A percentile compares a stretch with the other conserved stretches of the same genome.
Evolutionary conservation across 1,284 basidiomycete genomes (phyloP).

Genomic region (Tausonia pullulans): DNA sequence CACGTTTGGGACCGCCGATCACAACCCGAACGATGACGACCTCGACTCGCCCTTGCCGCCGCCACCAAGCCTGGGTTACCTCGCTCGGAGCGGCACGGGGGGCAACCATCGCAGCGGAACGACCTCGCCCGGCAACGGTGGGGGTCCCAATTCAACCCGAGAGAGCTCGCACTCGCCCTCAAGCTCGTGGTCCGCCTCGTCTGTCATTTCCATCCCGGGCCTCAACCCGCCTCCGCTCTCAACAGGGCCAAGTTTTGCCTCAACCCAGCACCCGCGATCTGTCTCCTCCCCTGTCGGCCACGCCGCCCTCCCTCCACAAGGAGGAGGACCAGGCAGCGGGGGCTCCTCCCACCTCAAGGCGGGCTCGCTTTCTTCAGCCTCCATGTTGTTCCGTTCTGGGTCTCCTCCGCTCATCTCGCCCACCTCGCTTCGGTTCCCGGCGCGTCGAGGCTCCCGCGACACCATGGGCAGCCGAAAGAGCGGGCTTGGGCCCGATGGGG

Average conservation of each 20-base stretch:
- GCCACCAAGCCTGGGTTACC: conserved; percentile 7
- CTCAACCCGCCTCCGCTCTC: conserved; percentile 6
- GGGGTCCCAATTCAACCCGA: conserved; percentile 7
- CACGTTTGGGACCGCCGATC: not conserved
- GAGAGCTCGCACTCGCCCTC: not conserved
- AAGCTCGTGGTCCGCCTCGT: conserved; percentile 1
- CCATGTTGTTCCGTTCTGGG: not conserved
- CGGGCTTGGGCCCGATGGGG: not conserved
- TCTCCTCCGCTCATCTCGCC: conserved; percentile 1
- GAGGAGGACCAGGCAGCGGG: not conserved
- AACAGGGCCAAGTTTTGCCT: conserved; percentile 1
- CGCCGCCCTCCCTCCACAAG: not conserved
- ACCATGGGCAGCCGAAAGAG: conserved; percentile 12
- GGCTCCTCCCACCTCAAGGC: not conserved
- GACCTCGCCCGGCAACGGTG: not conserved
- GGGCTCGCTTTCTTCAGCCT: not conserved
- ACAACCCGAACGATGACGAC: conserved; percentile 1
- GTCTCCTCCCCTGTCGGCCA: conserved; percentile 7
- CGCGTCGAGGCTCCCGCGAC: conserved; percentile 6
- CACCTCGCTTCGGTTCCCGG: conserved; percentile 4
- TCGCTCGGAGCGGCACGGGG: not conserved
- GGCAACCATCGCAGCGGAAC: not conserved
- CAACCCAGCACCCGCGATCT: conserved; percentile 8
- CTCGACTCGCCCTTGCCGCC: not conserved
- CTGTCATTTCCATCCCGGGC: not conserved